Evolutionary conservation across 208 protist genomes (phyloP).

Genomic region (Acanthamoeba healyi): DNA sequence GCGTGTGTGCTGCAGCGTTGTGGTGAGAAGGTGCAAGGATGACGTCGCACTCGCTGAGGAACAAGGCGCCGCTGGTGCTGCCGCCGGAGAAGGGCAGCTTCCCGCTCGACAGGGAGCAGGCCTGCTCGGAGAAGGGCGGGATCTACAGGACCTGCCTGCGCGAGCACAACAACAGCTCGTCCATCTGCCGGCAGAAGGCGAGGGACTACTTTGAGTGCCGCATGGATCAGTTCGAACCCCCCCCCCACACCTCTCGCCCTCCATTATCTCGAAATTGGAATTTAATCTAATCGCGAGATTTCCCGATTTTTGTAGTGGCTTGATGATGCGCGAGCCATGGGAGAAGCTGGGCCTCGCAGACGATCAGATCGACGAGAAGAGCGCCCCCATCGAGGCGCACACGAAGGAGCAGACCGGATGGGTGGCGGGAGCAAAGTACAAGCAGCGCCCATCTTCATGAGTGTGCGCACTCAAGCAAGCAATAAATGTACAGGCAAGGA

Average conservation of each 20-base stretch:
- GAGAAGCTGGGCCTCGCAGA: constrained; percentile 38
- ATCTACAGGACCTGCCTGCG: constrained; percentile 52
- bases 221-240: constrained; percentile 38
- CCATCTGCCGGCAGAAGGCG: constrained; percentile 27
- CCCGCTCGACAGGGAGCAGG: constrained; percentile 53
- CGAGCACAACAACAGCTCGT: constrained; percentile 42
- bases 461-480: background rate
- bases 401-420: constrained; percentile 61
- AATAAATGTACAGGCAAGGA: background rate
- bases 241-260: background rate
- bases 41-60: constrained; percentile 49
- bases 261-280: too few species aligned
- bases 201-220: constrained; percentile 66
- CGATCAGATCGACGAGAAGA: background rate
- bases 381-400: background rate
- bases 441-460: background rate
- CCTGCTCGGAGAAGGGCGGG: constrained; percentile 55
- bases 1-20: too few species aligned
- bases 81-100: constrained; percentile 76
- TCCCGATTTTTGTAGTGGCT: constrained; percentile 16
- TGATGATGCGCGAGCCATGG: constrained; percentile 60
- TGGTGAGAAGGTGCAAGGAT: too few species aligned
- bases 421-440: background rate
- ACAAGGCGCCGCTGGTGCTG: constrained; percentile 55
- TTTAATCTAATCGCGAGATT: too few species aligned